phyloP scores from a whole-genome alignment of 768 basidiomycete species.

The Suillus weaverae region DNA sequence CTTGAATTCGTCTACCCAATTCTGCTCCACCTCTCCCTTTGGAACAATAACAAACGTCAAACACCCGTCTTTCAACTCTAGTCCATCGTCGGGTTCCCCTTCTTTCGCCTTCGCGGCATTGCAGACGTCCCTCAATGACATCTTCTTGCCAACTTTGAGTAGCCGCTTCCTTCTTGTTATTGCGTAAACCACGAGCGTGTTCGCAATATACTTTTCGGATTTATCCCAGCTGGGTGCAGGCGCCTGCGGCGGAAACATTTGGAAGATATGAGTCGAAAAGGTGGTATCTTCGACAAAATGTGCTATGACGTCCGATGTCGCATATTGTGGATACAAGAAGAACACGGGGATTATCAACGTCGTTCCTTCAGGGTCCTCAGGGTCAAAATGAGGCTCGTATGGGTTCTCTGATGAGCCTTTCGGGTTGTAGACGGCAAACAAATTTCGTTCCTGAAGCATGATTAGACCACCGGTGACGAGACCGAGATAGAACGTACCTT shows the following conservation, averaged over 20 bases:
- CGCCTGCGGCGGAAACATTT: slow-evolving; percentile 79
- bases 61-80: slow-evolving; percentile 83
- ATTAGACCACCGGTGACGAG: slow-evolving; percentile 7
- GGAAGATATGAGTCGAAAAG: slow-evolving; percentile 71
- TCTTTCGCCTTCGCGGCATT: slow-evolving; percentile 58
- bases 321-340: slow-evolving; percentile 90
- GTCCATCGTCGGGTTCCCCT: slow-evolving; percentile 66
- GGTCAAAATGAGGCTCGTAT: slow-evolving; percentile 64
- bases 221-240: slow-evolving; percentile 76
- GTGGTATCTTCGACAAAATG: slow-evolving; percentile 84
- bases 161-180: slow-evolving; percentile 74
- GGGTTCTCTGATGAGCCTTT: slow-evolving; percentile 52
- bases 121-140: slow-evolving; percentile 81
- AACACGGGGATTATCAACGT: slow-evolving; percentile 84
- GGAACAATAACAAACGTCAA: slow-evolving; percentile 78
- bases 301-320: slow-evolving; percentile 85
- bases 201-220: slow-evolving; percentile 61
- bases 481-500: slow-evolving; percentile 42
- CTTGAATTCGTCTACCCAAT: slow-evolving; percentile 91
- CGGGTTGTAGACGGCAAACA: slow-evolving; percentile 55
- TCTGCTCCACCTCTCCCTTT: slow-evolving; percentile 71
- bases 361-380: slow-evolving; percentile 55
- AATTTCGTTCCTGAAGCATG: slow-evolving; percentile 64
- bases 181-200: slow-evolving; percentile 77
- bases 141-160: slow-evolving; percentile 89